A percentile compares a stretch with the other conserved stretches of the same genome.
These are phyloP conservation scores for Leccinellum rugosiceps DNA, from an alignment of 768 basidiomycete species.

Conservation along the genomic window DNA sequence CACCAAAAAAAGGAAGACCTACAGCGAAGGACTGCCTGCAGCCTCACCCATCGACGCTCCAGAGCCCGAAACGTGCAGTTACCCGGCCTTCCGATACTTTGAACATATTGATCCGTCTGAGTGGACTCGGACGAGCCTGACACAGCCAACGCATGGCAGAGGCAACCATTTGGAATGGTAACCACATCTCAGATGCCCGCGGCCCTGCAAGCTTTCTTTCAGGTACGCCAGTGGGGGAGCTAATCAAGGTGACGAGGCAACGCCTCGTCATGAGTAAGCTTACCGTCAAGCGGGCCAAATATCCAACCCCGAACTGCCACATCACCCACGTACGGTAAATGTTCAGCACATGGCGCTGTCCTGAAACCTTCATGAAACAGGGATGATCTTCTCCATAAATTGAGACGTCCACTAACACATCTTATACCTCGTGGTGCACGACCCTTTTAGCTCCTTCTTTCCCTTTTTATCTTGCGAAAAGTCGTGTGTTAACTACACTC, in stretches of 20 bases:
- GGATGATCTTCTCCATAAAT: not conserved
- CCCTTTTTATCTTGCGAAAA: not conserved
- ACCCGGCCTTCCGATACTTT: not conserved
- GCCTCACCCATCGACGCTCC: not conserved
- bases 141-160: not conserved
- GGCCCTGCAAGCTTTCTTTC: not conserved
- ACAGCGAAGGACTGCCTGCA: not conserved
- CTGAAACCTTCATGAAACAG: constrained; percentile 11
- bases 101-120: not conserved
- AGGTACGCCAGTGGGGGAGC: not conserved
- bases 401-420: not conserved
- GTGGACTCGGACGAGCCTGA: not conserved
- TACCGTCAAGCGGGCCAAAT: not conserved
- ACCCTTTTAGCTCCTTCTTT: not conserved
- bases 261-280: not conserved
- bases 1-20: not conserved
- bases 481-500: not conserved
- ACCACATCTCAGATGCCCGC: not conserved
- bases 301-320: not conserved
- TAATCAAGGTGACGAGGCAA: not conserved
- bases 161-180: not conserved
- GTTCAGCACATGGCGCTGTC: not conserved
- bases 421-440: not conserved
- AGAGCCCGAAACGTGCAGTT: not conserved
- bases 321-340: not conserved